Evolutionary conservation across 768 basidiomycete species (phyloP).

Genomic region (Mycena albidolilacea): DNA sequence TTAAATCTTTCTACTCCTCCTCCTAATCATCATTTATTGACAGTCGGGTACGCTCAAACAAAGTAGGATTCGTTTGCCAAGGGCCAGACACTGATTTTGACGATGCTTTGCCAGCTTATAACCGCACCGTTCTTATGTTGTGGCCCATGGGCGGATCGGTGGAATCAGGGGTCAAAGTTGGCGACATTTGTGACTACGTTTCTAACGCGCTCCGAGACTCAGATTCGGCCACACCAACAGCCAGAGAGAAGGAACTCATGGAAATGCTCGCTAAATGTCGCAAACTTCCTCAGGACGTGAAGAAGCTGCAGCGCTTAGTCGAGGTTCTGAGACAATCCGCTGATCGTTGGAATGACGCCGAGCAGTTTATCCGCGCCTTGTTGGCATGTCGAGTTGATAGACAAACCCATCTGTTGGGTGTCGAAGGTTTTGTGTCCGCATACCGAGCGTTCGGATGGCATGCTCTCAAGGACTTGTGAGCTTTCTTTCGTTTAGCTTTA

Average conservation of each 20-base stretch:
- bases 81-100: not conserved
- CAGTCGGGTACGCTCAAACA: not conserved
- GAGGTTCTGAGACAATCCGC: constrained; percentile 27
- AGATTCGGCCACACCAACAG: constrained; percentile 11
- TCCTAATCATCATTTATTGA: not conserved
- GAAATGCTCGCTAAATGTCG: not conserved
- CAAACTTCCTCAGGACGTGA: not conserved
- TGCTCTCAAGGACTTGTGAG: constrained; percentile 32
- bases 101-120: constrained; percentile 8
- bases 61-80: not conserved
- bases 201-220: constrained; percentile 13
- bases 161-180: constrained; percentile 7
- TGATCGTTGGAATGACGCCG: constrained; percentile 32
- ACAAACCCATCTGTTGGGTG: constrained; percentile 23
- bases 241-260: constrained; percentile 17
- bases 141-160: constrained; percentile 13
- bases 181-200: constrained; percentile 28
- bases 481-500: not conserved
- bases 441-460: constrained; percentile 36
- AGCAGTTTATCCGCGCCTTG: constrained; percentile 19
- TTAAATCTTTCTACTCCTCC: not conserved
- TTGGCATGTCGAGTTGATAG: constrained; percentile 23
- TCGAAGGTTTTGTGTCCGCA: constrained; percentile 32
- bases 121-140: constrained; percentile 29
- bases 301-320: not conserved